Evolutionary conservation across 192 early-diverging fungal species (phyloP).

Genomic region (Piromyces finnis): DNA sequence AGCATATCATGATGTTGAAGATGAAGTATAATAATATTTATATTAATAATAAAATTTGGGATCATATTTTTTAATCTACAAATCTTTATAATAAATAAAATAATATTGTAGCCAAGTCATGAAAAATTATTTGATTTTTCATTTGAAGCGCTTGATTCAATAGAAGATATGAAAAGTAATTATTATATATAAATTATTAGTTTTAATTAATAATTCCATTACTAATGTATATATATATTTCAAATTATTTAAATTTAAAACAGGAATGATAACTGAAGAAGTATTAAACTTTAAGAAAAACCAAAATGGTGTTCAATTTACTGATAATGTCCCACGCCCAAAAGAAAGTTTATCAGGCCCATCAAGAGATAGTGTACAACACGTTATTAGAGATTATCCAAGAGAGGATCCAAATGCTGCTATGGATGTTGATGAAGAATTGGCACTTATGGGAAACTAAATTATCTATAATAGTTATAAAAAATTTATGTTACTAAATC

Average conservation of each 20-base stretch:
- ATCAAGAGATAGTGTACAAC: neutral
- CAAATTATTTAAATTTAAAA: no score
- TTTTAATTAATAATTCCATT: no score
- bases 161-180: slow-evolving; percentile 62
- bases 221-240: no score
- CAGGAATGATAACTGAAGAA: neutral
- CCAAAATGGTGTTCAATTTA: neutral
- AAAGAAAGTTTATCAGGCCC: neutral
- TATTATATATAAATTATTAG: no score
- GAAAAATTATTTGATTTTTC: slow-evolving; percentile 57
- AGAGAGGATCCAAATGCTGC: neutral
- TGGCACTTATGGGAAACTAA: neutral
- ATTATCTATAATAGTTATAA: no score
- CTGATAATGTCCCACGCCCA: neutral
- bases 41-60: no score
- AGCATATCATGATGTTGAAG: slow-evolving; percentile 53
- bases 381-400: neutral
- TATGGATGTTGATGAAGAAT: neutral
- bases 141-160: slow-evolving; percentile 55
- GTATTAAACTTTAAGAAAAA: neutral
- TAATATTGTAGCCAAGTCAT: slow-evolving; percentile 42
- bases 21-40: slow-evolving; percentile 9
- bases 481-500: no score
- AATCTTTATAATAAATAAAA: no score
- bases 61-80: no score